Evolutionary conservation across 1,284 basidiomycete species (phyloP), one percentile per base, ranked within the genome.

Genomic region (Malassezia arunalokei): DNA sequence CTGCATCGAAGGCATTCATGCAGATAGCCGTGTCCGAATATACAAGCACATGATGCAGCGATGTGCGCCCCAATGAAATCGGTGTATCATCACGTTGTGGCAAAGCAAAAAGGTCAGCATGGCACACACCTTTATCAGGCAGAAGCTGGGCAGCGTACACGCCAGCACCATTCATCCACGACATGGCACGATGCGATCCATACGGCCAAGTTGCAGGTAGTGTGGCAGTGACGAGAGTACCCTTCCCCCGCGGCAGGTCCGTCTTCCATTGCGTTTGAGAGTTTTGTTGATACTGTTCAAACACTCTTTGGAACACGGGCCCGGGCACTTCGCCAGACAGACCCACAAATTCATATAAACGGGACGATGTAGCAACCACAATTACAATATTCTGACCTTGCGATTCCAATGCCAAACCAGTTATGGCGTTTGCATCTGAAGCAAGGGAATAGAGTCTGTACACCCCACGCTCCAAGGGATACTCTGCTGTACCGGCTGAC

Each of bases 331-430:
- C 33, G 20, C 20, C 4, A 4, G 20, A 24, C 20, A 24, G 20
- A 0, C 88, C 91, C 47, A 83, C 79, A 56, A 91, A 88, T 69
- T 96, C 90, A 70, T 94, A 94, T 65, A 96, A 85, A 52, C 91
- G 80, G 5, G 86, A 85, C 28, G 83, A 80, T 1, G 92, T 95
- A 0, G 89, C 88, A 4, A 82, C 82, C 8, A 95, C 77, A n/a
- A 90, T 81, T 2, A 47, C 24, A 3, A 35, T 14, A 12, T 39
- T 27, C 9, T 7, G 8, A 1, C 20, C 24, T 27, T 47, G 12
- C 20, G 31, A 60, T 62, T 12, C 55, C 57, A 6, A 15, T 7
- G 47, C 42, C 0, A 73, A 49, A 35, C 70, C 70, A 0, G 60
- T 66, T 40, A 71, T 53, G 8, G 64, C 59, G 47, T 71, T 67